These are phyloP conservation scores for Apiospora sp. DNA, from an alignment of 2,329 filamentous ascomycete species.

Conservation along the genomic window DNA sequence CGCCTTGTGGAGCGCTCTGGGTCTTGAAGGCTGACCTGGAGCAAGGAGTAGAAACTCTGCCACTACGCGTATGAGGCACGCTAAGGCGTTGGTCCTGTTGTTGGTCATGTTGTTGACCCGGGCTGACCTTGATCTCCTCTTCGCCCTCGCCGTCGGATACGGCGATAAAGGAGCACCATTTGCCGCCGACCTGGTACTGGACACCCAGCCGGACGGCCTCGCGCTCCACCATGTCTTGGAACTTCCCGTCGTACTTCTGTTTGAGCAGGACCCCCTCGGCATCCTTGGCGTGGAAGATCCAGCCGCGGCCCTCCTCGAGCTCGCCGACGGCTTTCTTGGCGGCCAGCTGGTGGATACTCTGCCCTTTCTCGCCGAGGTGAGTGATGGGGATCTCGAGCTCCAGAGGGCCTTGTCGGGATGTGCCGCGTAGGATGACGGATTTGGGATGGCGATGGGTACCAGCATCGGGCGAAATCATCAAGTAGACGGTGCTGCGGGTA, in stretches of 20 bases:
- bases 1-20: too few relatives aligned
- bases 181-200: constrained; percentile 71
- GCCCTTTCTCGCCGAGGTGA: constrained; percentile 50
- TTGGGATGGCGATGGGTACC: constrained; percentile 51
- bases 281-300: constrained; percentile 63
- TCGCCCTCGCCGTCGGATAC: constrained; percentile 51
- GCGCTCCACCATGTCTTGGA: constrained; percentile 67
- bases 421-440: constrained; percentile 66
- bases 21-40: too few relatives aligned
- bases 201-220: constrained; percentile 73
- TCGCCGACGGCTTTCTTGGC: constrained; percentile 73
- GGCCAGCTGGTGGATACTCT: constrained; percentile 74
- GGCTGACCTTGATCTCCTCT: too few relatives aligned
- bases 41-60: too few relatives aligned
- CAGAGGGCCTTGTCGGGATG: constrained; percentile 64
- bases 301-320: constrained; percentile 74
- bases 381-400: constrained; percentile 71
- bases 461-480: constrained; percentile 65
- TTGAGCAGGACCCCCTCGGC: constrained; percentile 52
- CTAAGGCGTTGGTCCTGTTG: too few relatives aligned
- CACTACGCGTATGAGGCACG: too few relatives aligned
- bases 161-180: constrained; percentile 78
- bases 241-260: constrained; percentile 56
- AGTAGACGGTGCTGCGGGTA: constrained; percentile 69
- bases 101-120: too few relatives aligned